Conservation (phyloP, 2,329 filamentous ascomycete species). For the Fusarium cicatricum region DNA sequence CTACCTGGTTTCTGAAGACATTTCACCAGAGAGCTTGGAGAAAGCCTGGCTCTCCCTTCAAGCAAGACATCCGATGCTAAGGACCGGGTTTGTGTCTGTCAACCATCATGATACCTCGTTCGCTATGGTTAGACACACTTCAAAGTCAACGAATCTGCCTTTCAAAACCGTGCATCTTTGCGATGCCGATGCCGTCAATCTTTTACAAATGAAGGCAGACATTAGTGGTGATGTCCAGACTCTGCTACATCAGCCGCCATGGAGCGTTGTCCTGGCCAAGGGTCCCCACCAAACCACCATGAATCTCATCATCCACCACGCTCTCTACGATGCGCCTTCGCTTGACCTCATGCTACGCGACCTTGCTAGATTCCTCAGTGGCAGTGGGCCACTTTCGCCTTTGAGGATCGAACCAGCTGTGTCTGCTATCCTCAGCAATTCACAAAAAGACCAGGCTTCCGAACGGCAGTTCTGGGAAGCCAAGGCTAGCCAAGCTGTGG, state of each 20-base stretch:
- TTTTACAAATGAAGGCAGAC: slow-evolving; percentile 50
- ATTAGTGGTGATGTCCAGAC: slow-evolving; percentile 47
- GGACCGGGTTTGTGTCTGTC: slow-evolving; percentile 75
- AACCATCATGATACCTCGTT: slow-evolving; percentile 70
- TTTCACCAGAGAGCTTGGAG: slow-evolving; percentile 54
- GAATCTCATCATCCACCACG: slow-evolving; percentile 73
- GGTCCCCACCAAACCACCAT: slow-evolving; percentile 41
- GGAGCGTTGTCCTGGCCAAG: slow-evolving; percentile 64
- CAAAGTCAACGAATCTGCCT: slow-evolving; percentile 16
- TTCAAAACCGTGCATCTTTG: slow-evolving; percentile 8
- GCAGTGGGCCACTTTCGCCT: slow-evolving; percentile 17
- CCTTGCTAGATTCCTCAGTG: slow-evolving; percentile 51
- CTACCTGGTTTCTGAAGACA: slow-evolving; percentile 55
- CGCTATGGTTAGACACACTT: slow-evolving; percentile 73
- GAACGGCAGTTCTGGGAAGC: slow-evolving; percentile 70
- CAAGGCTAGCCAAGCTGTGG: slow-evolving; percentile 59
- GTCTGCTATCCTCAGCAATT: slow-evolving; percentile 51
- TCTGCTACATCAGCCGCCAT: slow-evolving; percentile 65
- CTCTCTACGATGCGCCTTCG: slow-evolving; percentile 84
- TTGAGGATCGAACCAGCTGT: slow-evolving; percentile 48
- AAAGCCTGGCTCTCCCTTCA: slow-evolving; percentile 67
- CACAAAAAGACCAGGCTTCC: slow-evolving; percentile 40
- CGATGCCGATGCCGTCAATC: slow-evolving; percentile 36
- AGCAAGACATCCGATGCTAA: slow-evolving; percentile 72
- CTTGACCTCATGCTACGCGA: slow-evolving; percentile 70